Conservation (phyloP, 805 yeast species). For the Yamadazyma olivae region DNA sequence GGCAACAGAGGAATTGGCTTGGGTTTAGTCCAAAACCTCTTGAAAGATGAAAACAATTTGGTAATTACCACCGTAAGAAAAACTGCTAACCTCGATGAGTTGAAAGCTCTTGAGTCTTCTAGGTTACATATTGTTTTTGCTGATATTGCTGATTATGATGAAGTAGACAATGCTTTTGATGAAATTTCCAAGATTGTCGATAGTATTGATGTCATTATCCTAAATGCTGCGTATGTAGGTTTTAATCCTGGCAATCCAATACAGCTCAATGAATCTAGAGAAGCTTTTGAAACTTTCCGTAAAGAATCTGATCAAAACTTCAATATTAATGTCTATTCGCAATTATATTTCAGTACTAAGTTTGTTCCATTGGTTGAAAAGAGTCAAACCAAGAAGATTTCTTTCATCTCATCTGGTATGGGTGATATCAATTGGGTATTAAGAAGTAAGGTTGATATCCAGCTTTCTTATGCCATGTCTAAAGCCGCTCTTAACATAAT, state of each 20-base stretch:
- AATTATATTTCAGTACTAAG: constrained; percentile 1
- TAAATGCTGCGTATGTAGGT: constrained; percentile 2
- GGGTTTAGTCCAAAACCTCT: constrained; percentile 24
- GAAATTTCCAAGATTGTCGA: neutral
- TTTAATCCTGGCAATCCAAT: neutral
- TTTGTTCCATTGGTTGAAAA: constrained; percentile 6
- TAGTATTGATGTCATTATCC: constrained; percentile 1
- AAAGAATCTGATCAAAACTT: neutral
- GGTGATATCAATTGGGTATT: neutral
- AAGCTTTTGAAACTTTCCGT: neutral
- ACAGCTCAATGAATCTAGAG: neutral
- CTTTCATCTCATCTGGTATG: constrained; percentile 1
- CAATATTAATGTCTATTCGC: neutral
- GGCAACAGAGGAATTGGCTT: constrained; percentile 44
- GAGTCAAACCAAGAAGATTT: constrained; percentile 1
- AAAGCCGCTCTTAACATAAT: constrained; percentile 5
- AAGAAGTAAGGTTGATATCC: neutral
- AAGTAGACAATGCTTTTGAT: constrained; percentile 1
- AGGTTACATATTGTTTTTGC: constrained; percentile 3
- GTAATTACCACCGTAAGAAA: constrained; percentile 40
- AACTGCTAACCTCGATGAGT: constrained; percentile 1
- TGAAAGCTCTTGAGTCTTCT: constrained; percentile 1
- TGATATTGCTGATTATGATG: constrained; percentile 1
- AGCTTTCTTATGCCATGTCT: constrained; percentile 4
- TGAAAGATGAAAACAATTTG: constrained; percentile 21